A percentile compares a stretch with the other conserved stretches of the same genome.
Conservation (phyloP, 768 basidiomycete genomes). For the Boletus reticulatus region DNA sequence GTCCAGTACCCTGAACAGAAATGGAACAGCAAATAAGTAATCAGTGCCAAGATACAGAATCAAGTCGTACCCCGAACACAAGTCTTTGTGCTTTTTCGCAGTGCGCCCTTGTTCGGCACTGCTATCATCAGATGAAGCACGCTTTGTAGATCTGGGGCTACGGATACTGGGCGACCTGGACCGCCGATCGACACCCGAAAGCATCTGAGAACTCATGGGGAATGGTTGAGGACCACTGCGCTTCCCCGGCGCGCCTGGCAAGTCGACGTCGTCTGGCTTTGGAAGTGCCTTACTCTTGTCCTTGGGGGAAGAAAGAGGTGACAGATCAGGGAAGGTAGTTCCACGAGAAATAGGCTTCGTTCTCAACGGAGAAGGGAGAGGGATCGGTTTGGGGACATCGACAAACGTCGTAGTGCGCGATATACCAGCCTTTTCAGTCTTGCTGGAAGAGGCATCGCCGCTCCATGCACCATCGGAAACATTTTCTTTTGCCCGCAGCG, state of each 20-base stretch:
- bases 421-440: conserved; percentile 8
- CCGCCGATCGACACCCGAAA: conserved; percentile 37
- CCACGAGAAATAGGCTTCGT: conserved; percentile 6
- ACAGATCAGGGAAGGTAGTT: conserved; percentile 22
- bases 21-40: background rate
- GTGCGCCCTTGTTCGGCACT: conserved; percentile 23
- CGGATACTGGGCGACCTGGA: conserved; percentile 18
- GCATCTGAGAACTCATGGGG: conserved; percentile 48
- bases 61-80: conserved; percentile 8
- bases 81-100: conserved; percentile 36
- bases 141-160: conserved; percentile 23
- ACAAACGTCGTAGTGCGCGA: conserved; percentile 6
- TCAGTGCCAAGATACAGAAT: conserved; percentile 10
- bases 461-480: conserved; percentile 9
- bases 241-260: background rate
- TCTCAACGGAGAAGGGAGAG: conserved; percentile 23
- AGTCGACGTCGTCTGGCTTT: background rate
- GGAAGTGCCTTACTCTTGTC: conserved; percentile 20
- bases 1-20: conserved; percentile 5
- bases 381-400: background rate
- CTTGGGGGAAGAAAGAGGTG: conserved; percentile 19
- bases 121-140: conserved; percentile 34
- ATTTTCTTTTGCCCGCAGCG: conserved; percentile 23
- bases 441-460: conserved; percentile 9
- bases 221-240: conserved; percentile 33